A percentile compares a stretch with the other conserved stretches of the same genome.
These are phyloP conservation scores for Coniochaeta sp. DNA, from an alignment of 2,329 filamentous ascomycete species.

Conservation along the genomic window DNA sequence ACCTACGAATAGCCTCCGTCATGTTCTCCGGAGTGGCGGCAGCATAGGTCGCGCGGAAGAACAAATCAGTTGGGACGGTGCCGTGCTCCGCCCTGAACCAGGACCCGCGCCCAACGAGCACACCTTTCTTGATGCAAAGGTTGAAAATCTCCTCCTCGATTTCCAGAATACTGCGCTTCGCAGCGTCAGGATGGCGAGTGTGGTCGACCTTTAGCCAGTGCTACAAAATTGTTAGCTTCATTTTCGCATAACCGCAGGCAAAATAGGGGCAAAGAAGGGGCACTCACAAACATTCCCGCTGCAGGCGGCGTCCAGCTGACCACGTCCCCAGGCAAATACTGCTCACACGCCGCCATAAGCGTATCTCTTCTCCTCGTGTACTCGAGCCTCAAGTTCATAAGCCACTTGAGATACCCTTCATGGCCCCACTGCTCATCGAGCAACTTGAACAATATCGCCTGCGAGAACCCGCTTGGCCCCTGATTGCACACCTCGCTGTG, in stretches of 20 bases:
- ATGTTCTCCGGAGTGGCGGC: slow-evolving; percentile 67
- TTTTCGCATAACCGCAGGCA: neutral
- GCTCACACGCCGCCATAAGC: slow-evolving; percentile 73
- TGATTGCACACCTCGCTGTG: slow-evolving; percentile 82
- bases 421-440: slow-evolving; percentile 95
- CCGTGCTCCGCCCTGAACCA: slow-evolving; percentile 81
- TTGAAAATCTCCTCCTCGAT: slow-evolving; percentile 87
- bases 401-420: slow-evolving; percentile 79
- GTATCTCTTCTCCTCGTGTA: slow-evolving; percentile 75
- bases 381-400: slow-evolving; percentile 71
- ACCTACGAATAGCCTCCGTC: slow-evolving; percentile 62
- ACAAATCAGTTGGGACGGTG: slow-evolving; percentile 56
- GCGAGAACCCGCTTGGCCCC: slow-evolving; percentile 76
- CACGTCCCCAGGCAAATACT: slow-evolving; percentile 64
- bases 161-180: slow-evolving; percentile 45
- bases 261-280: neutral
- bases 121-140: slow-evolving; percentile 64
- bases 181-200: slow-evolving; percentile 54
- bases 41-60: slow-evolving; percentile 86
- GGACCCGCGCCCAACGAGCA: slow-evolving; percentile 74
- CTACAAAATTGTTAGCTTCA: slow-evolving; percentile 23
- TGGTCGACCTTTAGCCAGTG: slow-evolving; percentile 69
- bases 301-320: slow-evolving; percentile 72
- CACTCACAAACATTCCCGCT: slow-evolving; percentile 88
- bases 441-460: slow-evolving; percentile 79